These are phyloP conservation scores for Calonectria honghensis DNA, from an alignment of 2,329 filamentous ascomycete species.

Conservation along the genomic window DNA sequence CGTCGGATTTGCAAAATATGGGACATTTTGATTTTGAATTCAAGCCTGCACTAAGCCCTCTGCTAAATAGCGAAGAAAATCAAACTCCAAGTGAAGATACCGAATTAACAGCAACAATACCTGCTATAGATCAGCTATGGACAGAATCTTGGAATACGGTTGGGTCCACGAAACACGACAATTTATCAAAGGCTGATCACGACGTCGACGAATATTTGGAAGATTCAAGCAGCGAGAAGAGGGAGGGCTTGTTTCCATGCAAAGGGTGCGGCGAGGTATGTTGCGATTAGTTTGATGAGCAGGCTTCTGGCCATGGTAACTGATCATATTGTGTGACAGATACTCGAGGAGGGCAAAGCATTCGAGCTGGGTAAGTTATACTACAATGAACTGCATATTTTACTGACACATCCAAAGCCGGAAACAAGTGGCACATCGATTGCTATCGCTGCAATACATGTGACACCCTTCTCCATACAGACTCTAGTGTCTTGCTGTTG, in stretches of 20 bases:
- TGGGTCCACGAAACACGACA: too few species aligned
- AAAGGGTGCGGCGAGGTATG: neutral
- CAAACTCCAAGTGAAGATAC: too few species aligned
- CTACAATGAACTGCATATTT: neutral
- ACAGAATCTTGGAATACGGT: too few species aligned
- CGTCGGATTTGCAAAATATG: too few species aligned
- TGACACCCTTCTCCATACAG: slow-evolving; percentile 95
- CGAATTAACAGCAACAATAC: too few species aligned
- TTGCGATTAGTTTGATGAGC: neutral
- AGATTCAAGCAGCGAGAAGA: too few species aligned
- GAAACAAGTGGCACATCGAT: slow-evolving; percentile 98
- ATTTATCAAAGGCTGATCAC: too few species aligned
- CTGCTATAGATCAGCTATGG: too few species aligned
- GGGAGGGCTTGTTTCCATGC: neutral
- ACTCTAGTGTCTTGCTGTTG: slow-evolving; percentile 96
- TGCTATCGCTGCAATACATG: slow-evolving; percentile 99
- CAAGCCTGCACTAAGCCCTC: too few species aligned
- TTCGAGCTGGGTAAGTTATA: neutral
- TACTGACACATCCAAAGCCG: slow-evolving; percentile 73
- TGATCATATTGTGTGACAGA: neutral
- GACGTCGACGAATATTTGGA: too few species aligned
- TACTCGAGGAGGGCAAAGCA: neutral
- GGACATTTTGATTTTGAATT: too few species aligned
- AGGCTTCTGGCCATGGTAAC: neutral
- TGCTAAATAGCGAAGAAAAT: too few species aligned